Conservation (phyloP, 495 filamentous ascomycete species). For the Aspergillus baeticus region DNA sequence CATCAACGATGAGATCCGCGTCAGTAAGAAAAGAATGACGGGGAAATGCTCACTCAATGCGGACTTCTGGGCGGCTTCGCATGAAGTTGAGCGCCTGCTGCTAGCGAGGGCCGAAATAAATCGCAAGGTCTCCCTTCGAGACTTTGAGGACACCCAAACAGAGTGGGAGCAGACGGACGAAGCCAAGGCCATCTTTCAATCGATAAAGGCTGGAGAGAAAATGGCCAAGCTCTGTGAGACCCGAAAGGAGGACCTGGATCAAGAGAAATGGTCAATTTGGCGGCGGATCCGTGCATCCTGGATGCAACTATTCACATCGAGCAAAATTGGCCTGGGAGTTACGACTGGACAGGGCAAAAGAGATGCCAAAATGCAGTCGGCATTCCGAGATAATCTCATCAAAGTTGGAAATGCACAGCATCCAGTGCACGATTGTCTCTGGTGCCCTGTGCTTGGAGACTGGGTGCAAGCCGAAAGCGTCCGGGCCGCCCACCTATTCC, state of each 20-base stretch:
- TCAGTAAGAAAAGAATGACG: neutral
- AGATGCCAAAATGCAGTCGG: neutral
- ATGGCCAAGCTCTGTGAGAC: neutral
- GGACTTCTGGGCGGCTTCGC: neutral
- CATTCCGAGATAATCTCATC: neutral
- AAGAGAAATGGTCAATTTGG: neutral
- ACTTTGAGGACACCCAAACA: neutral
- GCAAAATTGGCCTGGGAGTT: neutral
- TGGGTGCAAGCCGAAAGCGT: neutral
- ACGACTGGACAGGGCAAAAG: neutral
- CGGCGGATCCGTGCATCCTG: neutral
- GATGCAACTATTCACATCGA: neutral
- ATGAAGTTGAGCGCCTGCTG: neutral
- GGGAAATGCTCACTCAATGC: neutral
- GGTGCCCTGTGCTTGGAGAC: neutral
- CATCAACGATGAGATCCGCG: neutral
- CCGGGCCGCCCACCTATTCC: conserved; percentile 14
- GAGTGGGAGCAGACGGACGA: conserved; percentile 1
- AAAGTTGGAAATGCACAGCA: neutral
- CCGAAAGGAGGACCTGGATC: neutral
- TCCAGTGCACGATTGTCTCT: neutral
- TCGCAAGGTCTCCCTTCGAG: neutral
- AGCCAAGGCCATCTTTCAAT: neutral
- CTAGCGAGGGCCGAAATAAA: neutral
- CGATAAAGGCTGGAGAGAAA: neutral